Conservation (phyloP, 805 yeast species). For the Saturnispora zaruensis region DNA sequence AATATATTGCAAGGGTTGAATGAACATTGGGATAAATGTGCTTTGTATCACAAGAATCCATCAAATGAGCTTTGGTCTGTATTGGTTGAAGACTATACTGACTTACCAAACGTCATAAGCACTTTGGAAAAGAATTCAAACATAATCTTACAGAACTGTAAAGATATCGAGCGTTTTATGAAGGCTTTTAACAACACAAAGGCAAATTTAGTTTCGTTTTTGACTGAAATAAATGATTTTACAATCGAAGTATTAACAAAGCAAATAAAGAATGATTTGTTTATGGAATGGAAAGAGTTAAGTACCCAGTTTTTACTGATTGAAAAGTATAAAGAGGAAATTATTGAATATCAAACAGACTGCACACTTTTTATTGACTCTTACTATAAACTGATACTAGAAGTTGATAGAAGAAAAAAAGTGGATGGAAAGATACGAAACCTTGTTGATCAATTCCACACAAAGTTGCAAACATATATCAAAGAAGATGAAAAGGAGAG, state of each 20-base stretch:
- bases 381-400: slow-evolving; percentile 44
- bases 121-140: slow-evolving; percentile 35
- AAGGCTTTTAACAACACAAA: slow-evolving; percentile 17
- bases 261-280: slow-evolving; percentile 9
- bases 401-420: slow-evolving; percentile 41
- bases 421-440: slow-evolving; percentile 33
- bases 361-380: slow-evolving; percentile 43
- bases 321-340: slow-evolving; percentile 13
- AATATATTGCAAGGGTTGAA: slow-evolving; percentile 61
- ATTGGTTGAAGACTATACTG: slow-evolving; percentile 43
- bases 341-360: slow-evolving; percentile 31
- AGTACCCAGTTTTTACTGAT: slow-evolving; percentile 8
- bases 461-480: slow-evolving; percentile 31
- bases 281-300: slow-evolving; percentile 3
- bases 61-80: slow-evolving; percentile 35
- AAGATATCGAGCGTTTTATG: slow-evolving; percentile 20
- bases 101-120: slow-evolving; percentile 47
- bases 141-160: slow-evolving; percentile 23
- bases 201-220: slow-evolving; percentile 5
- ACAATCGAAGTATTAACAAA: slow-evolving; percentile 6
- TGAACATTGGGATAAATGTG: slow-evolving; percentile 75
- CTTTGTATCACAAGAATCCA: slow-evolving; percentile 32
- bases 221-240: slow-evolving; percentile 8
- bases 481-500: slow-evolving; percentile 38
- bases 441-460: slow-evolving; percentile 35